Evolutionary conservation across 805 yeast species (phyloP).

Genomic region (Cyberlindnera maritima): DNA sequence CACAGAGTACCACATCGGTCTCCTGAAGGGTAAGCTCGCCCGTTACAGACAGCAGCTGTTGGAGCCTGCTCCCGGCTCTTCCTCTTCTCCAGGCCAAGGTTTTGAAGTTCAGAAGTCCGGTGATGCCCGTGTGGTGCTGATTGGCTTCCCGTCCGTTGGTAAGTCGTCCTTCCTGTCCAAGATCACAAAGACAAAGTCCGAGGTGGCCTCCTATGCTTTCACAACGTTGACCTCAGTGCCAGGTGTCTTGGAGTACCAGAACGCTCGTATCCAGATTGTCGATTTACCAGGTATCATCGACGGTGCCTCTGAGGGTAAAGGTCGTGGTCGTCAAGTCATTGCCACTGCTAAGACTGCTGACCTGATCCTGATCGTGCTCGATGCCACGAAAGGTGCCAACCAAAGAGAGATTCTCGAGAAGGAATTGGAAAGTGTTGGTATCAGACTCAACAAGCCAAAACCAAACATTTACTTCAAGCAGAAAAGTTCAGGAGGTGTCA

Average conservation of each 20-base stretch:
- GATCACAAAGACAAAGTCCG: constrained; percentile 91
- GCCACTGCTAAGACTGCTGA: constrained; percentile 96
- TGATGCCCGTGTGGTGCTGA: constrained; percentile 91
- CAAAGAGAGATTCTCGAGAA: constrained; percentile 84
- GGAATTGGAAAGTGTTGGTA: constrained; percentile 92
- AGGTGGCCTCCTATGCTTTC: constrained; percentile 92
- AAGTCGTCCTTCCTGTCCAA: constrained; percentile 87
- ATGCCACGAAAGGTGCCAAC: constrained; percentile 90
- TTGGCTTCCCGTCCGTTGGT: constrained; percentile 98
- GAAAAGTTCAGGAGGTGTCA: constrained; percentile 90
- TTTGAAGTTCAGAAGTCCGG: constrained; percentile 95
- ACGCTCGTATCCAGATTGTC: constrained; percentile 96
- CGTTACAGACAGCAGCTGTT: constrained; percentile 85
- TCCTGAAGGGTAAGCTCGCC: constrained; percentile 92
- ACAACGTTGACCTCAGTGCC: constrained; percentile 97
- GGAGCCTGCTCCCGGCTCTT: constrained; percentile 76
- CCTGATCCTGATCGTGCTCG: constrained; percentile 86
- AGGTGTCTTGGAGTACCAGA: constrained; percentile 91
- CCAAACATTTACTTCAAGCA: constrained; percentile 77
- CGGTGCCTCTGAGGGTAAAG: constrained; percentile 96
- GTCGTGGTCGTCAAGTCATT: constrained; percentile 95
- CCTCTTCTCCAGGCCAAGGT: constrained; percentile 71
- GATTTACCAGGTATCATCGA: constrained; percentile 96
- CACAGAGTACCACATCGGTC: constrained; percentile 94
- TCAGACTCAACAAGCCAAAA: constrained; percentile 73